phyloP scores from a whole-genome alignment of 495 filamentous ascomycete genomes.

The Xylaria telfairii region DNA sequence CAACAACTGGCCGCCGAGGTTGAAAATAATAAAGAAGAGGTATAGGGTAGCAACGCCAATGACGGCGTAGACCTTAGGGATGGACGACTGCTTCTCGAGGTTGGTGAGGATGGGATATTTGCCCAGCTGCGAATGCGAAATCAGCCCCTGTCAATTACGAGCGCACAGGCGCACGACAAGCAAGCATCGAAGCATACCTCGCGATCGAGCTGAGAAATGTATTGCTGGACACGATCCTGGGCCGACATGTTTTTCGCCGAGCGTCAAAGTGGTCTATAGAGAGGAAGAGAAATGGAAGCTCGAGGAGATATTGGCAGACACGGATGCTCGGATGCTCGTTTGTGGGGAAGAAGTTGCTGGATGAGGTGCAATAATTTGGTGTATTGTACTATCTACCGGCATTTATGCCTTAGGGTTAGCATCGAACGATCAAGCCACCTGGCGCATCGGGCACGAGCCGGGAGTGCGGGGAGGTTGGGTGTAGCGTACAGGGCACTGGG shows the following conservation, averaged over 20 bases:
- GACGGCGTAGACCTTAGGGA: constrained; percentile 95
- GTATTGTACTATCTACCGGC: constrained; percentile 26
- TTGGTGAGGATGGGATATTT: constrained; percentile 95
- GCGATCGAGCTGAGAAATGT: constrained; percentile 92
- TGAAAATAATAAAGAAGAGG: constrained; percentile 99
- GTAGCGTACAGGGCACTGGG: constrained; percentile 10
- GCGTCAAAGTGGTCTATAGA: constrained; percentile 19
- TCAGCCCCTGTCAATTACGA: constrained; percentile 16
- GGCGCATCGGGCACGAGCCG: constrained; percentile 22
- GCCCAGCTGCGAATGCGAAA: constrained; percentile 70
- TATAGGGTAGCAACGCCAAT: constrained; percentile 86
- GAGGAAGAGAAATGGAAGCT: constrained; percentile 11
- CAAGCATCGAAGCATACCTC: constrained; percentile 68
- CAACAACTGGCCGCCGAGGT: constrained; percentile 95
- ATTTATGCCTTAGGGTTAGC: constrained; percentile 38
- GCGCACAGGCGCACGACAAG: neutral
- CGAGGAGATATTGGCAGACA: constrained; percentile 23
- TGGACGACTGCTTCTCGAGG: constrained; percentile 91
- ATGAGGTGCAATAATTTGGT: constrained; percentile 1
- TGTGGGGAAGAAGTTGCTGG: constrained; percentile 28
- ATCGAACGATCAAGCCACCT: constrained; percentile 35
- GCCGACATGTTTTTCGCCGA: constrained; percentile 64
- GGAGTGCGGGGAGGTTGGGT: constrained; percentile 1
- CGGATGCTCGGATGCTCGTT: constrained; percentile 33
- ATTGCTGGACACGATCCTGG: constrained; percentile 89